These are phyloP conservation scores for Calonectria pseudoreteaudii DNA, from an alignment of 2,329 filamentous ascomycete genomes.

Conservation along the genomic window DNA sequence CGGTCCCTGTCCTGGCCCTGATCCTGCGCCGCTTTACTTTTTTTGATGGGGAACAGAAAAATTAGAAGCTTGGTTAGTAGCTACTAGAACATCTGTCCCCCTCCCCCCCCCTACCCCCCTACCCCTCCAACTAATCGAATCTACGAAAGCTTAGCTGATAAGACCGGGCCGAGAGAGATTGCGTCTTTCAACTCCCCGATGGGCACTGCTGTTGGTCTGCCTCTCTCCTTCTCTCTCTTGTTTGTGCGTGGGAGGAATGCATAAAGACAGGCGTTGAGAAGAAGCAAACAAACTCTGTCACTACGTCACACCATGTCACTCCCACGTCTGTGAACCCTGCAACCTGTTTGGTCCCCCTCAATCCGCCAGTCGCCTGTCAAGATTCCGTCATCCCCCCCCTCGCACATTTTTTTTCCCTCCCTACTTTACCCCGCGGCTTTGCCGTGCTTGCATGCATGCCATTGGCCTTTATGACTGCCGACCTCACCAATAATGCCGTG, in stretches of 20 bases:
- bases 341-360: not conserved
- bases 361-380: constrained; percentile 1
- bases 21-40: constrained; percentile 5
- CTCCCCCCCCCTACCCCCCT: not conserved
- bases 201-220: not conserved
- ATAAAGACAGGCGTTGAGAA: no score
- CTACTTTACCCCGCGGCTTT: constrained; percentile 18
- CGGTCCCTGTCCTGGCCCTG: not conserved
- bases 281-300: not conserved
- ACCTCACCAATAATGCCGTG: not conserved
- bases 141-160: constrained; percentile 3
- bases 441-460: constrained; percentile 5
- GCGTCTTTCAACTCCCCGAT: not conserved
- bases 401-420: not conserved
- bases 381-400: constrained; percentile 2
- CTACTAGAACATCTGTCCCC: not conserved
- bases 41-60: not conserved
- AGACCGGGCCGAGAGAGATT: constrained; percentile 5
- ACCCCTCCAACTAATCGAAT: not conserved
- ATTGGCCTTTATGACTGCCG: not conserved
- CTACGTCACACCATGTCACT: constrained; percentile 21
- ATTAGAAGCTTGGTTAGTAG: not conserved
- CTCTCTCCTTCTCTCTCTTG: not conserved
- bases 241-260: not conserved
- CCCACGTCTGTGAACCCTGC: not conserved